phyloP scores from a whole-genome alignment of 306 rosid genomes.

The Ammopiptanthus mongolicus region DNA sequence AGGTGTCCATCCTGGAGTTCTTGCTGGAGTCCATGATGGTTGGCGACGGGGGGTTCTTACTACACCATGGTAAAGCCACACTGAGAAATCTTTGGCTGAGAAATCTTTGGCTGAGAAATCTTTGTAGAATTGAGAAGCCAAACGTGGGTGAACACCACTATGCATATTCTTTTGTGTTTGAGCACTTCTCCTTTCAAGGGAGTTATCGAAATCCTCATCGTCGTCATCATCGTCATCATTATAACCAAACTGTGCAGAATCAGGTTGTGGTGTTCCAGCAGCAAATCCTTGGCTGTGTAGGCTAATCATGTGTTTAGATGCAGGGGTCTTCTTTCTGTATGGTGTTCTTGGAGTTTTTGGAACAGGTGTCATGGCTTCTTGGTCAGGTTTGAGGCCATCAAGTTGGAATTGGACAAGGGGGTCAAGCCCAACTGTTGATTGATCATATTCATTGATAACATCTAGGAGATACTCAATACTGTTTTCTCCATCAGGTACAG shows the following conservation, averaged over 20 bases:
- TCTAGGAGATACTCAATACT: constrained; percentile 76
- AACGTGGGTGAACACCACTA: constrained; percentile 57
- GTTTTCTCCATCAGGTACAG: constrained; percentile 77
- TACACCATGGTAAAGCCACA: constrained; percentile 75
- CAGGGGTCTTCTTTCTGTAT: constrained; percentile 30
- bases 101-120: constrained; percentile 76
- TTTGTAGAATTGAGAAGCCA: constrained; percentile 84
- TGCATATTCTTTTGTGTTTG: constrained; percentile 41
- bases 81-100: constrained; percentile 68
- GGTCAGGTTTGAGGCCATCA: constrained; percentile 67
- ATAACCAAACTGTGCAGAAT: constrained; percentile 34
- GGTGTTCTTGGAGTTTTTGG: constrained; percentile 43
- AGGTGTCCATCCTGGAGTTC: constrained; percentile 67
- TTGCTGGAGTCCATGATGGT: constrained; percentile 82
- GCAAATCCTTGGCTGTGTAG: constrained; percentile 56
- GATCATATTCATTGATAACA: constrained; percentile 78
- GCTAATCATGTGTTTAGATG: constrained; percentile 50
- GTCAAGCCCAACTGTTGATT: constrained; percentile 72
- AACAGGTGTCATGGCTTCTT: constrained; percentile 46
- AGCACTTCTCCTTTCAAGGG: constrained; percentile 59
- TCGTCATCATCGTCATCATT: constrained; percentile 33
- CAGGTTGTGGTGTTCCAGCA: constrained; percentile 36
- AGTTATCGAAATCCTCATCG: constrained; percentile 54
- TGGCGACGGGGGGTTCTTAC: constrained; percentile 64
- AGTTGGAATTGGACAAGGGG: constrained; percentile 63